A percentile compares a stretch with the other conserved stretches of the same genome.
Conservation (phyloP, 768 basidiomycete species). For the Hortiboletus campestris region DNA sequence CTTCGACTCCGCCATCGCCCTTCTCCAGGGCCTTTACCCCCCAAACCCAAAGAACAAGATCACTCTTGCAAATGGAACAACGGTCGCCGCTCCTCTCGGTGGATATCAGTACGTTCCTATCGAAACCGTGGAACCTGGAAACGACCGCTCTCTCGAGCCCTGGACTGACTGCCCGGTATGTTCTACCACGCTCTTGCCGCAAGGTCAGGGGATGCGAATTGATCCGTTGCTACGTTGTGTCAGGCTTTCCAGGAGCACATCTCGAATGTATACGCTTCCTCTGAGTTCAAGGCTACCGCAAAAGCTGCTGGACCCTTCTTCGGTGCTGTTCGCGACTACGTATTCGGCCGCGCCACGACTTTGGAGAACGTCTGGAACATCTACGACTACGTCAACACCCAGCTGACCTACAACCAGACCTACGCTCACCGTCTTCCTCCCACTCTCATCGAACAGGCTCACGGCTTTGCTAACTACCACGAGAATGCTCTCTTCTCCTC, state of each 20-base stretch:
- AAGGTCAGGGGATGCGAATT: not conserved
- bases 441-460: slow-evolving; percentile 72
- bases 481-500: slow-evolving; percentile 74
- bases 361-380: slow-evolving; percentile 79
- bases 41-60: slow-evolving; percentile 73
- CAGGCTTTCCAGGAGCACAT: slow-evolving; percentile 69
- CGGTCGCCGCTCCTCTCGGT: slow-evolving; percentile 67
- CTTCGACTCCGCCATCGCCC: slow-evolving; percentile 81
- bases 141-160: slow-evolving; percentile 80
- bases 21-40: slow-evolving; percentile 84
- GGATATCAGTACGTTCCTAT: slow-evolving; percentile 90
- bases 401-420: slow-evolving; percentile 79
- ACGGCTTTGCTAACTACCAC: slow-evolving; percentile 74
- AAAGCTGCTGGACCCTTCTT: slow-evolving; percentile 66
- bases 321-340: slow-evolving; percentile 61
- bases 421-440: slow-evolving; percentile 80
- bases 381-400: slow-evolving; percentile 73
- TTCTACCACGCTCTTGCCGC: not conserved
- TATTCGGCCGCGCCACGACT: slow-evolving; percentile 63
- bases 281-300: slow-evolving; percentile 60
- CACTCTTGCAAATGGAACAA: slow-evolving; percentile 74
- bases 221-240: slow-evolving; percentile 9
- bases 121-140: slow-evolving; percentile 82
- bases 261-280: slow-evolving; percentile 56
- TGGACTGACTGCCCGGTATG: slow-evolving; percentile 65